Base-by-base conservation (phyloP, 2,329 filamentous ascomycete species). In the Apiospora malaysiana region DNA sequence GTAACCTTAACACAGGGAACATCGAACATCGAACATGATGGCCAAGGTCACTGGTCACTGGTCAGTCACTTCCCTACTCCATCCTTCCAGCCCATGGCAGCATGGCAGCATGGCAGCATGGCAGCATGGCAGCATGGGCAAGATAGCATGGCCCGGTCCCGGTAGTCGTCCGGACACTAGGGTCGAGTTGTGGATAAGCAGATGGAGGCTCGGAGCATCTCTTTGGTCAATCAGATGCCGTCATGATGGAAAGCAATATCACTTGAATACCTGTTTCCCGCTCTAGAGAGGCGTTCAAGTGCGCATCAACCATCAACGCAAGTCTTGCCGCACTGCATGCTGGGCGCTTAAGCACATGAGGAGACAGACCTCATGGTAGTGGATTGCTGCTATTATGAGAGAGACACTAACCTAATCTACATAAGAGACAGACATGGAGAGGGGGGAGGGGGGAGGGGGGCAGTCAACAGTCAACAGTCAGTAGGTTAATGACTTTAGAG, bases 341-440 rank as follows among this genome's bases (percentile, higher is more conserved):
- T 77, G 79, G 81, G 82, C 82, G 82, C 82, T 76, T 84, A 84
- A 80, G 78, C 78, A 78, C 65, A 67, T 45, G 65, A 43, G 43
- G 9, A 14, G 42, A 45, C 12, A 14, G 16, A 16, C 12, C 42
- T 45, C 42, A 42, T 45, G 14, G 42, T 45, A 45, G 12, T 42
- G 9, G 40, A 18, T 45, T 37, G 70, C 73, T 75, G 72, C 69
- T 69, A 70, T 47, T 65, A 27, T 68, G 59, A 70, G 68, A 72
- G 72, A 74, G 32, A 32, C 32, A 32, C 32, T 32, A 45, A n/a
- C n/a, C n/a, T n/a, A n/a, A n/a, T n/a, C n/a, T n/a, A n/a, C n/a
- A n/a, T n/a, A n/a, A n/a, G n/a, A n/a, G 42, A 45, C 12, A 45
- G 10, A 45, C 42, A 45, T 45, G 42, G n/a, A n/a, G n/a, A n/a